These are phyloP conservation scores for Yamagishiella unicocca DNA, from an alignment of 139 green algal genomes.

Conservation along the genomic window DNA sequence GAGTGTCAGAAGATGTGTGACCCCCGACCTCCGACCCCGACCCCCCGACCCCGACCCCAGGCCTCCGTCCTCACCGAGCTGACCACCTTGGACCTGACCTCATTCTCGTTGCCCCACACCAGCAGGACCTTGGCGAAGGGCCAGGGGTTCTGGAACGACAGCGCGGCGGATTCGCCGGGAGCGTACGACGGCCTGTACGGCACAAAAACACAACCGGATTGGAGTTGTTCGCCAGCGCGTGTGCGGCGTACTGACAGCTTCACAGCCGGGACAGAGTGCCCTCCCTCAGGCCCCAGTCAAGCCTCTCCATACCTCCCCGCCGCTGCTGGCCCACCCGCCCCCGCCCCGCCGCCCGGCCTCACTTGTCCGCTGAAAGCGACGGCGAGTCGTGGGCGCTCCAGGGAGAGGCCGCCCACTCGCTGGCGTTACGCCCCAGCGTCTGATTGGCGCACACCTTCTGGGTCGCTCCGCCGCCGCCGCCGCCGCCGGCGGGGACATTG, in stretches of 20 bases:
- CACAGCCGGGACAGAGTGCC: background rate
- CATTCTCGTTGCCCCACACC: constrained; percentile 56
- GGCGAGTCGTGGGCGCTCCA: background rate
- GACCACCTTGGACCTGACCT: background rate
- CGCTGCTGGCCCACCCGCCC: background rate
- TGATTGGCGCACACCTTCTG: background rate
- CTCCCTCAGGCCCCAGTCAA: background rate
- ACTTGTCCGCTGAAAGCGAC: constrained; percentile 31
- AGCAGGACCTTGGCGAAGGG: constrained; percentile 43
- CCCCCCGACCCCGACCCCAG: background rate
- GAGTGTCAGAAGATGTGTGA: no score
- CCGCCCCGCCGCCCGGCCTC: background rate
- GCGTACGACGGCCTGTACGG: constrained; percentile 13
- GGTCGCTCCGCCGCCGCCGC: background rate
- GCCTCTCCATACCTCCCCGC: background rate
- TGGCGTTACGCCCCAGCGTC: constrained; percentile 44
- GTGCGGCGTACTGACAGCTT: no score
- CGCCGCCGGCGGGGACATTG: background rate
- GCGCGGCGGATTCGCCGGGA: background rate
- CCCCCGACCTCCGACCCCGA: no score
- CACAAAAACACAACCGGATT: background rate
- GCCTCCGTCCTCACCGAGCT: background rate
- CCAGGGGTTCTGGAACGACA: constrained; percentile 56
- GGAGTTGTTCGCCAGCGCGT: no score
- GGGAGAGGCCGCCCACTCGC: constrained; percentile 39